Percentiles rank a stretch among this genome's conserved stretches.
Conservation (phyloP, 75 land plant genomes). For the Isoetes taiwanensis region DNA sequence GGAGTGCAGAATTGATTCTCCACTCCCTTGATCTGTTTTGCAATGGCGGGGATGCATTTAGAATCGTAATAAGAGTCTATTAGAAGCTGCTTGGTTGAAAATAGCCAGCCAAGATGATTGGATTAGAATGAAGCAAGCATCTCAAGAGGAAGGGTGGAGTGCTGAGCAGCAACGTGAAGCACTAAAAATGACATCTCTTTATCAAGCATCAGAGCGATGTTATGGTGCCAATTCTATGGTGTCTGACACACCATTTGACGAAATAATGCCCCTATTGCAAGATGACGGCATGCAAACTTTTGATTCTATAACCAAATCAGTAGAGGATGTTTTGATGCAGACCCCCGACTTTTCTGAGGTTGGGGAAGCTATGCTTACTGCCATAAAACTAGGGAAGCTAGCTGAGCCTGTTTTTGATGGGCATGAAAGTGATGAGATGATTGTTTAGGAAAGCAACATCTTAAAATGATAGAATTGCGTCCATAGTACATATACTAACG, state of each 20-base stretch:
- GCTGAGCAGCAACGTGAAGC: constrained; percentile 43
- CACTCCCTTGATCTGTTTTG: constrained; percentile 68
- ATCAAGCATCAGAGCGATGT: constrained; percentile 60
- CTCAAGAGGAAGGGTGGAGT: constrained; percentile 70
- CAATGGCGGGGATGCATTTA: constrained; percentile 68
- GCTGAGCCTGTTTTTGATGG: constrained; percentile 11
- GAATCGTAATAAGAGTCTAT: constrained; percentile 40
- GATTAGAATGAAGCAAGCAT: constrained; percentile 39
- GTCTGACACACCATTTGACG: constrained; percentile 50
- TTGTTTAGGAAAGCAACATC: too few species aligned
- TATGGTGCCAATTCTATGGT: constrained; percentile 37
- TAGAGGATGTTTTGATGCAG: constrained; percentile 66
- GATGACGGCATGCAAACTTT: constrained; percentile 13
- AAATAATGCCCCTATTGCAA: constrained; percentile 38
- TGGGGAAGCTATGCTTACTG: constrained; percentile 84
- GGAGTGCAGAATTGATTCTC: constrained; percentile 34
- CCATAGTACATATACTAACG: too few species aligned
- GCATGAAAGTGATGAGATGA: too few species aligned
- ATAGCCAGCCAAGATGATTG: constrained; percentile 82
- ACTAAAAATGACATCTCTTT: constrained; percentile 53
- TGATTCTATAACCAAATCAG: constrained; percentile 26
- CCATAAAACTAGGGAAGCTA: constrained; percentile 46
- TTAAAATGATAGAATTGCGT: too few species aligned
- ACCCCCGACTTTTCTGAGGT: constrained; percentile 73
- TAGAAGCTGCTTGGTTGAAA: constrained; percentile 73